Evolutionary conservation across 805 yeast species (phyloP).

Genomic region (Saccharomycopsis sp.): DNA sequence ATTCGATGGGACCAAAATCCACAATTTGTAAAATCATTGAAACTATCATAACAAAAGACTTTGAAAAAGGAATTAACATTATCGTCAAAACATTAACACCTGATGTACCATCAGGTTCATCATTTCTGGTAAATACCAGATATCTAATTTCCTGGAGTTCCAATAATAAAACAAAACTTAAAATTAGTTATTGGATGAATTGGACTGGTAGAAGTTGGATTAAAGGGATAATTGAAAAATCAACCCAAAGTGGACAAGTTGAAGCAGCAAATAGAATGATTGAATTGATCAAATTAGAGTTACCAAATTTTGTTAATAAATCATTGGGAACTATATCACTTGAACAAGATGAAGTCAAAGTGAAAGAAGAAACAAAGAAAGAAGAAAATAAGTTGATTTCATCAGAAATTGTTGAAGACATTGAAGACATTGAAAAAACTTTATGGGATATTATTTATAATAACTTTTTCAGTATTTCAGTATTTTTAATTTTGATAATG

Average conservation of each 20-base stretch:
- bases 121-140: slow-evolving; percentile 67
- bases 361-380: not conserved
- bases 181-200: slow-evolving; percentile 62
- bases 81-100: slow-evolving; percentile 68
- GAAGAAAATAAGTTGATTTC: not conserved
- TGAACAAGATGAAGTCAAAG: not conserved
- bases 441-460: slow-evolving; percentile 13
- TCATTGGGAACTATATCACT: not conserved
- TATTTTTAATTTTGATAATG: not conserved
- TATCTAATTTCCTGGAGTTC: slow-evolving; percentile 69
- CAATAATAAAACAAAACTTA: slow-evolving; percentile 46
- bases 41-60: slow-evolving; percentile 43
- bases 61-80: slow-evolving; percentile 45
- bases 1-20: slow-evolving; percentile 86
- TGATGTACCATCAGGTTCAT: slow-evolving; percentile 86
- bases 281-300: slow-evolving; percentile 25
- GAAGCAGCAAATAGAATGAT: slow-evolving; percentile 45
- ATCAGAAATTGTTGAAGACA: slow-evolving; percentile 3
- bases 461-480: slow-evolving; percentile 3
- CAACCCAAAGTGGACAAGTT: slow-evolving; percentile 71
- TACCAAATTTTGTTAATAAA: not conserved
- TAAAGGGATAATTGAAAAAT: slow-evolving; percentile 78
- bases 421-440: slow-evolving; percentile 16
- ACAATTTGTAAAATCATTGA: slow-evolving; percentile 62
- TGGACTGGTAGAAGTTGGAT: slow-evolving; percentile 95